Evolutionary conservation across 2,329 filamentous ascomycete genomes (phyloP).

Genomic region (Pseudogymnoascus sp.): DNA sequence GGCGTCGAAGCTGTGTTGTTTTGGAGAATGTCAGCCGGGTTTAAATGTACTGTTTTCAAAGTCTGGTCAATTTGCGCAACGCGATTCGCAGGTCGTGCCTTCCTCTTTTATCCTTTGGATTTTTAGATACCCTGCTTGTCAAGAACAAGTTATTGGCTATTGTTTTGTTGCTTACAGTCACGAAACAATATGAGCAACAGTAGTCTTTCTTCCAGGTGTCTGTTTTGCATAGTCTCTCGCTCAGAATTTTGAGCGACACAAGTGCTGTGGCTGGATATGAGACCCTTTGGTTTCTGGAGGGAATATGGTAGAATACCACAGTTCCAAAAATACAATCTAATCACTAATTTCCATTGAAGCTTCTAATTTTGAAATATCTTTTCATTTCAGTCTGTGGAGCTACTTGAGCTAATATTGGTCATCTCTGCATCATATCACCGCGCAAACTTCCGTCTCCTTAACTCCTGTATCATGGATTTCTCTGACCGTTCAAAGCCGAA

Average conservation of each 20-base stretch:
- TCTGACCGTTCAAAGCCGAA: background rate
- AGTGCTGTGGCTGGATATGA: background rate
- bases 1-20: background rate
- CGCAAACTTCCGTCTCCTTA: background rate
- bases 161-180: background rate
- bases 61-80: background rate
- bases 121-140: too few relatives aligned
- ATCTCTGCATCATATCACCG: background rate
- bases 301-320: too few relatives aligned
- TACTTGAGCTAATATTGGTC: background rate
- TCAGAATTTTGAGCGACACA: background rate
- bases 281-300: background rate
- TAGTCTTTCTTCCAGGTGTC: background rate
- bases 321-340: background rate
- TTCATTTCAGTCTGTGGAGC: background rate
- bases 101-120: background rate
- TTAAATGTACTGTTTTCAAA: background rate
- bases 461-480: background rate
- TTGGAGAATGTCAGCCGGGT: background rate
- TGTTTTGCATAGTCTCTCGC: background rate
- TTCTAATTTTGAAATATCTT: background rate
- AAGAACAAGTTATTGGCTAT: background rate
- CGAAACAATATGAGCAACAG: background rate
- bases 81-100: background rate
- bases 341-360: background rate